Conservation (phyloP, 192 early-diverging fungal species). For the Coemansia sp. region DNA sequence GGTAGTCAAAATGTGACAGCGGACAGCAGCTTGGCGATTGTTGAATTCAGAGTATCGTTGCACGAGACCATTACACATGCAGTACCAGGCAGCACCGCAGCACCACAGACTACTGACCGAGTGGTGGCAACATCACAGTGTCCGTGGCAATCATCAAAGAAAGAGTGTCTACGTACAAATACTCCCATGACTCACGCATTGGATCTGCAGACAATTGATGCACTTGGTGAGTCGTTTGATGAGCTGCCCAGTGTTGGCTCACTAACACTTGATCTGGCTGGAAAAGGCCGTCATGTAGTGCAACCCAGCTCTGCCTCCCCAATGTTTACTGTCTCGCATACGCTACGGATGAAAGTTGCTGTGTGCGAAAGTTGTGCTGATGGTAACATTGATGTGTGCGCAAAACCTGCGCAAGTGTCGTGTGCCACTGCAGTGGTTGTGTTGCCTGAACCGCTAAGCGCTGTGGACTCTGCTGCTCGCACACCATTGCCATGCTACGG, state of each 20-base stretch:
- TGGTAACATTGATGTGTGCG: conserved; percentile 2
- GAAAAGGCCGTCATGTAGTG: conserved; percentile 7
- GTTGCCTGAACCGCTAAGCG: conserved; percentile 28
- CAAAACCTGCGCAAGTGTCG: conserved; percentile 9
- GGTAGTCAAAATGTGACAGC: background rate
- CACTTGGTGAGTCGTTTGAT: conserved; percentile 39
- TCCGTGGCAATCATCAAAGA: conserved; percentile 2
- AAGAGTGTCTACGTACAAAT: background rate
- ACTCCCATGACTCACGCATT: conserved; percentile 9
- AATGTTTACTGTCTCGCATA: conserved; percentile 37
- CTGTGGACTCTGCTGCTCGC: conserved; percentile 4
- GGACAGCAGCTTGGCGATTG: conserved; percentile 9
- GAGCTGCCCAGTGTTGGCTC: conserved; percentile 25
- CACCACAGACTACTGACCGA: conserved; percentile 11
- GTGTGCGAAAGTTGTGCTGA: conserved; percentile 16
- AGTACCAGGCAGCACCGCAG: conserved; percentile 12
- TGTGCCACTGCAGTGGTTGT: conserved; percentile 26
- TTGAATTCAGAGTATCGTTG: conserved; percentile 24
- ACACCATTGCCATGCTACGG: conserved; percentile 34
- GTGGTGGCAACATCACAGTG: conserved; percentile 20
- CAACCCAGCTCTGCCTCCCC: conserved; percentile 35
- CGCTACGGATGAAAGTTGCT: conserved; percentile 16
- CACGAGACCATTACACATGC: conserved; percentile 25
- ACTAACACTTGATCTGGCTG: conserved; percentile 13
- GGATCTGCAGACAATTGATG: conserved; percentile 34